Base-by-base conservation (phyloP, 2,329 filamentous ascomycete genomes). In the Sporothrix schenckii region DNA sequence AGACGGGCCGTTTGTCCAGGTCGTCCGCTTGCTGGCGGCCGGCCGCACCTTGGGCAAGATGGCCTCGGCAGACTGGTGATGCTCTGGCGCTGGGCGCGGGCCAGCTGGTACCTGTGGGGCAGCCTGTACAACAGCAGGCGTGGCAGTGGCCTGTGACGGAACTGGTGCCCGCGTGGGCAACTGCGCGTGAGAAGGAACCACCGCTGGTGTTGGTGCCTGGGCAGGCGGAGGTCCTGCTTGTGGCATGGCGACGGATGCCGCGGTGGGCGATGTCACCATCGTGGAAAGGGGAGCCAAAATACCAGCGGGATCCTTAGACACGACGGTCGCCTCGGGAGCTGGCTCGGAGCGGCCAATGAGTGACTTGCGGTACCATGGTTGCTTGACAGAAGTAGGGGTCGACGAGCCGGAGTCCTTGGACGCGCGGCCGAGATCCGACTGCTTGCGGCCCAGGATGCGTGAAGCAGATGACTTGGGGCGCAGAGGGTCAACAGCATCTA, bases 361-460 rank as follows among this genome's bases (percentile, higher is more conserved):
- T 14, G 95, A 98, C 79, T 97, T 93, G 74, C 95, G 89, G 81
- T 99, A 97, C 95, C 95, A 99, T 0, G 94, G 98, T 30, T 92
- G 92, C 82, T 97, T 97, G 5, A 92, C 88, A 1, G 90, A 87
- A 21, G 91, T 85, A 10, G 90, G 84, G 0, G 85, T 85, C 0
- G 82, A 81, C 0, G 83, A 82, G 16, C 82, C 80, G 0, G 85
- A 83, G 63, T 95, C 91, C 79, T 90, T 92, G 27, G 85, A 85
- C 63, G 84, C 84, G 73, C 90, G 89, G 77, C 87, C 89, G 69
- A 96, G 83, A 74, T 96, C 93, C 0, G 94, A 97, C 74, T 94
- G 91, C 82, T 98, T 98, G 74, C 93, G 91, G 61, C 93, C 92
- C 16, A 97, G 85, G 39, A 97, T 88, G 75, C 90, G 89, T 13